Conservation (phyloP, 345 rosid genomes). For the Eucalyptus regnans region DNA sequence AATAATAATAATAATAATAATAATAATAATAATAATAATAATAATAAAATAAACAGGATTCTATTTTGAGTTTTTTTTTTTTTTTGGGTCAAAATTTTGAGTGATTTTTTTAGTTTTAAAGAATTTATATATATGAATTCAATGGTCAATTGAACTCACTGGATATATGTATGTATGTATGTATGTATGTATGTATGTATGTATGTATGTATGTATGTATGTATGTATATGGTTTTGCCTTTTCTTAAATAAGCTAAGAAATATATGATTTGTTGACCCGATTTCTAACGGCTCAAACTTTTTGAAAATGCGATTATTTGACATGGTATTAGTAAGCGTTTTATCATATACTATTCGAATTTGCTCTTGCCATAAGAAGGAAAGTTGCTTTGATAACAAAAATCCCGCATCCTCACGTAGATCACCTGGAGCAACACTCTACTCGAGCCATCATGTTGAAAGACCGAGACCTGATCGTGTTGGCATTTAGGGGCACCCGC, state of each 20-base stretch:
- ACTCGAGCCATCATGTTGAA: constrained; percentile 20
- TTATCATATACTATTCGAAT: not conserved
- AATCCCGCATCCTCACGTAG: not conserved
- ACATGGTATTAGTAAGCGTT: not conserved
- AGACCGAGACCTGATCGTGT: constrained; percentile 11
- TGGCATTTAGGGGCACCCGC: constrained; percentile 44
- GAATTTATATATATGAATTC: not conserved
- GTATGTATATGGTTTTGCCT: too few relatives aligned
- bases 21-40: too few relatives aligned
- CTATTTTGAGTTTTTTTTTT: not conserved
- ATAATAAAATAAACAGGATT: not conserved
- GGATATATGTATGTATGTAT: too few relatives aligned
- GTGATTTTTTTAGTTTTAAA: not conserved
- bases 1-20: too few relatives aligned
- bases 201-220: too few relatives aligned
- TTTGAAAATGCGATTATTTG: not conserved
- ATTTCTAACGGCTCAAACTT: not conserved
- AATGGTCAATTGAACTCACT: not conserved
- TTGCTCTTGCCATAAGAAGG: not conserved
- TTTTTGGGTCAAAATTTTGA: not conserved
- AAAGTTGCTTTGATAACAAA: not conserved
- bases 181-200: too few relatives aligned
- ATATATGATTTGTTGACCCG: not conserved
- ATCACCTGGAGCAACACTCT: constrained; percentile 2
- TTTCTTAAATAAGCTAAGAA: too few relatives aligned